phyloP scores from a whole-genome alignment of 192 early-diverging fungal species.

The Backusella sp. region DNA sequence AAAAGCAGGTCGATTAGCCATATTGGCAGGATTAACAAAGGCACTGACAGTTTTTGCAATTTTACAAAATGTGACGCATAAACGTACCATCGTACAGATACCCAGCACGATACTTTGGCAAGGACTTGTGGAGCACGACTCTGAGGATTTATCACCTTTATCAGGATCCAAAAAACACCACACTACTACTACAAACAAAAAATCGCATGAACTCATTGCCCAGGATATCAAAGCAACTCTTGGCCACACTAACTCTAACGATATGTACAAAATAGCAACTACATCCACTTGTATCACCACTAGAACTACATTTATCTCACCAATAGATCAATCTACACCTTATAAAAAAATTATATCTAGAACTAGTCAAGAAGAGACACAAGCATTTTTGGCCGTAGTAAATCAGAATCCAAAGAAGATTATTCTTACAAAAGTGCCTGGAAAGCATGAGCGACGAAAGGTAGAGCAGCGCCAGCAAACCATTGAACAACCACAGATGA shows the following conservation, averaged over 20 bases:
- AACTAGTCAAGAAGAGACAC: constrained; percentile 23
- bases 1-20: constrained; percentile 63
- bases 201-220: background rate
- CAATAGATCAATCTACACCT: constrained; percentile 21
- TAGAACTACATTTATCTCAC: constrained; percentile 31
- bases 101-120: constrained; percentile 55
- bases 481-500: background rate
- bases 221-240: background rate
- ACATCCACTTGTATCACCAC: constrained; percentile 29
- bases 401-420: constrained; percentile 27
- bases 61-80: constrained; percentile 78
- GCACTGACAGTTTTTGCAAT: constrained; percentile 84
- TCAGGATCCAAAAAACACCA: background rate
- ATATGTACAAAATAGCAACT: constrained; percentile 32
- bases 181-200: background rate
- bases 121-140: constrained; percentile 57
- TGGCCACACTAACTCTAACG: background rate
- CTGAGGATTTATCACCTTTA: constrained; percentile 13
- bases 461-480: constrained; percentile 24
- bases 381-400: constrained; percentile 31
- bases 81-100: constrained; percentile 47
- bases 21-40: constrained; percentile 73
- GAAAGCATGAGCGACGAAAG: constrained; percentile 40
- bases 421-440: constrained; percentile 45
- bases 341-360: constrained; percentile 28